A percentile compares a stretch with the other conserved stretches of the same genome.
Evolutionary conservation across 164 flowering plant genomes (phyloP).

Genomic region (Annona cherimola): DNA sequence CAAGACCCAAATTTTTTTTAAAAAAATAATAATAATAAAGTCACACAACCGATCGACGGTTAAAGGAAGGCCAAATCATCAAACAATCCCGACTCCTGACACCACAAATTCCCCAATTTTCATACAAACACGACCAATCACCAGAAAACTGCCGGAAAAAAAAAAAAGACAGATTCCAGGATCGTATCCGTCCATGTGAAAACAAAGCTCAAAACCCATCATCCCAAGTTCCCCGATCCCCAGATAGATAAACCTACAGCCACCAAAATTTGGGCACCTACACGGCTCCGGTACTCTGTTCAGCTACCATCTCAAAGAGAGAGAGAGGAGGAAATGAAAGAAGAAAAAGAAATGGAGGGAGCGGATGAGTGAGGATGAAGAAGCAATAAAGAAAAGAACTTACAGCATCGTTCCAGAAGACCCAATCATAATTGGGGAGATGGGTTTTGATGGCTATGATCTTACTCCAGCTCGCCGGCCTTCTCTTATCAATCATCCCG

Average conservation of each 20-base stretch:
- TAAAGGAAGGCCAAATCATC: no score
- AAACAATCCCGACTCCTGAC: no score
- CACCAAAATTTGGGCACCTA: not conserved
- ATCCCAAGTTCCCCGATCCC: not conserved
- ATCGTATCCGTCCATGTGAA: not conserved
- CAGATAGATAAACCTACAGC: not conserved
- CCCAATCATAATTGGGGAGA: constrained; percentile 15
- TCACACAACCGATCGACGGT: no score
- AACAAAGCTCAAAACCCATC: not conserved
- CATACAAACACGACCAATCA: no score
- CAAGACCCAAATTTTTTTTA: no score
- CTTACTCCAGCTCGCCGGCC: constrained; percentile 23
- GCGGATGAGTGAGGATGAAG: no score
- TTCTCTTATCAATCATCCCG: constrained; percentile 7
- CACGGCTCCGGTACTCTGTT: not conserved
- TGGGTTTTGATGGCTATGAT: constrained; percentile 14
- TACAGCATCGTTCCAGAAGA: constrained; percentile 23
- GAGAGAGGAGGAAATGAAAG: not conserved
- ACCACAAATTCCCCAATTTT: no score
- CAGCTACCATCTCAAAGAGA: not conserved
- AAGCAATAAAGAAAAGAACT: not conserved
- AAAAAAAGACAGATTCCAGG: not conserved
- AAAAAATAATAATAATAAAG: no score
- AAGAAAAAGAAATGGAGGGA: not conserved
- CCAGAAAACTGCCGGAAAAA: not conserved